Evolutionary conservation across 176 grass and related monocot genomes (phyloP), one percentile per base, ranked within the genome.

Genomic region (Rhynchospora pubera): DNA sequence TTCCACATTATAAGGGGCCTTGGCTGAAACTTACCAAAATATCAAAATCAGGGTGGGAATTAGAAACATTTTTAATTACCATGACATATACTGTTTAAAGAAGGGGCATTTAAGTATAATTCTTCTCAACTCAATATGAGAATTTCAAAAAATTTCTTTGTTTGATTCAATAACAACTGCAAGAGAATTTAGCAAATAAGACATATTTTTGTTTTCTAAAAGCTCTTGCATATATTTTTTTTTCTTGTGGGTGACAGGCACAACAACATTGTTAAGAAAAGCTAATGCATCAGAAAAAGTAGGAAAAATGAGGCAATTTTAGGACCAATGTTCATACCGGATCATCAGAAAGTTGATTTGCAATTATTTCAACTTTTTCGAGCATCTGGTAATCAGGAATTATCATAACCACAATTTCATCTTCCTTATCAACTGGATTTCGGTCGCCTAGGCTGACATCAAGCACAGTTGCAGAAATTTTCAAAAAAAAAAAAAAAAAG

Each of bases 311-410:
- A 18, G 58, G 12, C 51, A 65, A 50, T 63, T 9, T 45, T 62
- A 45, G 69, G 65, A n/a, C 57, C 43, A 89, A 82, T 83, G 59
- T 72, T 73, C 86, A 53, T 93, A 98, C 96, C 59, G 92, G 91
- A 66, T 99, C 89, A 63, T 91, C 87, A 78, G 96, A 89, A 57
- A 99, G 90, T 85, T 69, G 85, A 85, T 86, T 88, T 71, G 92
- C 65, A n/a, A 94, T 93, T 57, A 81, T 80, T 84, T 93, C 89
- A 68, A 99, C 92, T 56, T 93, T 83, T 84, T 95, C 96, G 50
- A 95, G 83, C 96, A 99, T 99, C 47, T 99, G 96, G 84, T 95
- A 93, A 82, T 95, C 96, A 77, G 92, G 96, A 58, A 99, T 94
- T 71, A 99, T 85, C 96, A 95, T 99, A 79, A 95, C 91, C 48